phyloP scores from a whole-genome alignment of 73 alveolate genomes.

The Durusdinium trenchii region DNA sequence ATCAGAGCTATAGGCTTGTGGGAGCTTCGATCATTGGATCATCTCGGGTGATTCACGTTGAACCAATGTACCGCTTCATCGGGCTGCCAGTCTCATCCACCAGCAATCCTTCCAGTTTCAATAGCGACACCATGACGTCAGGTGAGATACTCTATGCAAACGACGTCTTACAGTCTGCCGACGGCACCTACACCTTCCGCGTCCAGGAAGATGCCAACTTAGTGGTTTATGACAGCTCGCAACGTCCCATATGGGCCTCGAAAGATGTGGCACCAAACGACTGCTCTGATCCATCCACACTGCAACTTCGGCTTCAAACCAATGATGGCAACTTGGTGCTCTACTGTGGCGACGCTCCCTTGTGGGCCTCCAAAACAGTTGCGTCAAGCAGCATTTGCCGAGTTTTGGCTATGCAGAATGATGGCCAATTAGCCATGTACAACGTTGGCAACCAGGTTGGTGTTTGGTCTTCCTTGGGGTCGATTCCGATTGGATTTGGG shows the following conservation, averaged over 20 bases:
- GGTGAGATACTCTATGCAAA: background rate
- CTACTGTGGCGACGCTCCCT: background rate
- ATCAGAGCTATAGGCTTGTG: too few relatives aligned
- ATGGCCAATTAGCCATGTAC: background rate
- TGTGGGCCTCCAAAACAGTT: background rate
- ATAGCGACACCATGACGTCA: background rate
- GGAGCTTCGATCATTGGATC: too few relatives aligned
- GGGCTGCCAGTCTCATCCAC: background rate
- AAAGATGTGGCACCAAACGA: background rate
- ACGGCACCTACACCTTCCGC: too few relatives aligned
- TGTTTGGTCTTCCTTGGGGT: background rate
- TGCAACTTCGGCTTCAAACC: background rate
- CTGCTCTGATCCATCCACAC: background rate
- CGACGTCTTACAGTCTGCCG: too few relatives aligned
- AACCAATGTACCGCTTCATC: background rate
- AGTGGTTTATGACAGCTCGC: background rate
- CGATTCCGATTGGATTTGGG: background rate
- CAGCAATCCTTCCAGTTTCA: background rate
- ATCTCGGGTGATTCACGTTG: too few relatives aligned
- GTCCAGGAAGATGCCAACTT: background rate
- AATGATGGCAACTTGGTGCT: constrained; percentile 11
- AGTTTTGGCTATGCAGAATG: background rate
- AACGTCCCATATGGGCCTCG: background rate
- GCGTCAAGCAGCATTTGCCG: background rate
- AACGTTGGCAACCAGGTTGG: background rate